phyloP scores from a whole-genome alignment of 352 stramenopile genomes.

The Globisporangium barbulae region DNA sequence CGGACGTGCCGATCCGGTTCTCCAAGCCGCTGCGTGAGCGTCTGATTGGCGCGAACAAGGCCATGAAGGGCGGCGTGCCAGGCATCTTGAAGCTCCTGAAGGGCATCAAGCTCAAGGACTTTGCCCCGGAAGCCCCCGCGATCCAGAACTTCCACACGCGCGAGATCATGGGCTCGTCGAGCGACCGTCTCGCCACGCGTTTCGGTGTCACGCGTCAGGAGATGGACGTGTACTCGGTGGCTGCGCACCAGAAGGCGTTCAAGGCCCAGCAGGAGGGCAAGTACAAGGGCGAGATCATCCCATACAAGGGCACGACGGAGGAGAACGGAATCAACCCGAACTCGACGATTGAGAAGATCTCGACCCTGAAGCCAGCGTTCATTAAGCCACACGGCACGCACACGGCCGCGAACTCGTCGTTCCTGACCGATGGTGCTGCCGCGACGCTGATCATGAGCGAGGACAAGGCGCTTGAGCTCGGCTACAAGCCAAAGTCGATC shows the following conservation, averaged over 20 bases:
- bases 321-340: slow-evolving; percentile 98
- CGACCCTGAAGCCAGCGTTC: slow-evolving; percentile 97
- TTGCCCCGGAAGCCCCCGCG: slow-evolving; percentile 92
- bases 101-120: slow-evolving; percentile 91
- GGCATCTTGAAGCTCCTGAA: slow-evolving; percentile 91
- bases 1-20: slow-evolving; percentile 96
- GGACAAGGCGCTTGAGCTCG: slow-evolving; percentile 93
- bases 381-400: slow-evolving; percentile 98
- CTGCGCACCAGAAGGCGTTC: slow-evolving; percentile 91
- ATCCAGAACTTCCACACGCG: slow-evolving; percentile 99
- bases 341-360: slow-evolving; percentile 94
- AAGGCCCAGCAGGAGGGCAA: slow-evolving; percentile 94
- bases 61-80: slow-evolving; percentile 92
- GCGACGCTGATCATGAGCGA: slow-evolving; percentile 97
- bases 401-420: slow-evolving; percentile 97
- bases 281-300: slow-evolving; percentile 90
- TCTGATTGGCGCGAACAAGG: slow-evolving; percentile 89
- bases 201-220: slow-evolving; percentile 96
- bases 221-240: slow-evolving; percentile 97
- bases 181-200: slow-evolving; percentile 90
- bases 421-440: slow-evolving; percentile 96
- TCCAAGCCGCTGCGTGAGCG: slow-evolving; percentile 85
- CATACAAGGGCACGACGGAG: slow-evolving; percentile 94
- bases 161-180: slow-evolving; percentile 98
- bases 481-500: slow-evolving; percentile 94